A percentile compares a stretch with the other conserved stretches of the same genome.
Evolutionary conservation across 305 asterid genomes (phyloP).

Genomic region (Fraxinus sp.): DNA sequence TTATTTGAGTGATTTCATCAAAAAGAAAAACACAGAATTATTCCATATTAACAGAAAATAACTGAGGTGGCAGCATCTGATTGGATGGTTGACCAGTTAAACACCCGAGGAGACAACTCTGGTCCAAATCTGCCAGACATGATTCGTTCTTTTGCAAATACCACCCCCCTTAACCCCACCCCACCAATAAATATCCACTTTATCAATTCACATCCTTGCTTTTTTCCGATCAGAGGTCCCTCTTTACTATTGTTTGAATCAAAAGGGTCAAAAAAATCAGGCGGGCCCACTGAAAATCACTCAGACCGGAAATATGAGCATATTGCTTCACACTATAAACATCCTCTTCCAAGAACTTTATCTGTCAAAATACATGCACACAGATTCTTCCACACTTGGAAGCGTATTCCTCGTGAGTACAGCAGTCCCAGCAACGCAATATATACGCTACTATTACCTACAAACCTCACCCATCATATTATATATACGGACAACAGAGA

Average conservation of each 20-base stretch:
- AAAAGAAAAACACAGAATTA: neutral
- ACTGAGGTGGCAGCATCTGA: slow-evolving; percentile 17
- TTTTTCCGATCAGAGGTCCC: neutral
- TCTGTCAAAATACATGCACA: slow-evolving; percentile 21
- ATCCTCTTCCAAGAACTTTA: neutral
- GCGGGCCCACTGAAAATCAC: slow-evolving; percentile 5
- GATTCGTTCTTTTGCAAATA: slow-evolving; percentile 16
- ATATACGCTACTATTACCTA: slow-evolving; percentile 25
- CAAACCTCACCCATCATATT: slow-evolving; percentile 9
- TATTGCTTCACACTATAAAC: slow-evolving; percentile 1
- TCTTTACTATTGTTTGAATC: neutral
- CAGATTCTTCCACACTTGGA: slow-evolving; percentile 39
- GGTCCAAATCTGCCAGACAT: slow-evolving; percentile 25
- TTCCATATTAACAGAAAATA: neutral
- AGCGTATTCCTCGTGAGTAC: slow-evolving; percentile 60
- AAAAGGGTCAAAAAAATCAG: slow-evolving; percentile 1
- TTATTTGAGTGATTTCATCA: neutral
- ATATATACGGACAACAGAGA: neutral
- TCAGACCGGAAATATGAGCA: neutral
- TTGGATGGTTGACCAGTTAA: slow-evolving; percentile 31
- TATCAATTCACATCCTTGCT: neutral
- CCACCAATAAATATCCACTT: neutral
- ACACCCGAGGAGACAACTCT: slow-evolving; percentile 35
- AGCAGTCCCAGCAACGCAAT: slow-evolving; percentile 35
- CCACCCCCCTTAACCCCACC: neutral